These are phyloP conservation scores for Lumnitzera racemosa DNA, from an alignment of 345 rosid species.

Conservation along the genomic window DNA sequence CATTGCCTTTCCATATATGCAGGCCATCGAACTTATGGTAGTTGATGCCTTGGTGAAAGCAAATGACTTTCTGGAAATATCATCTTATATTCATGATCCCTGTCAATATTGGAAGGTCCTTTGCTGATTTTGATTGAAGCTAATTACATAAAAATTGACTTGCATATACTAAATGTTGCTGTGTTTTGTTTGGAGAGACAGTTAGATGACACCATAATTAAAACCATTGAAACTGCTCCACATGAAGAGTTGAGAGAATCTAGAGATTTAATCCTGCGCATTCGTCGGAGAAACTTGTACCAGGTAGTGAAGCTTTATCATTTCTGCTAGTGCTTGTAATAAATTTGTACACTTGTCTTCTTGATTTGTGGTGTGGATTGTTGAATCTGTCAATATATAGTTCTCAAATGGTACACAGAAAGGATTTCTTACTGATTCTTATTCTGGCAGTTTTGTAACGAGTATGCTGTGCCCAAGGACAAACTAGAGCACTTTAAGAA, in stretches of 20 bases:
- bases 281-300: conserved; percentile 78
- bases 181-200: conserved; percentile 22
- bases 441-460: conserved; percentile 80
- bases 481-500: conserved; percentile 68
- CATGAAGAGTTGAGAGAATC: conserved; percentile 68
- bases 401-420: not conserved
- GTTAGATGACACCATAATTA: conserved; percentile 84
- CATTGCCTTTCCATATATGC: conserved; percentile 13
- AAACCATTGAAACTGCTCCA: conserved; percentile 76
- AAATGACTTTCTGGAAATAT: conserved; percentile 50
- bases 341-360: too few relatives aligned
- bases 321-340: too few relatives aligned
- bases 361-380: too few relatives aligned
- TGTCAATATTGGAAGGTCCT: conserved; percentile 85
- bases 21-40: conserved; percentile 92
- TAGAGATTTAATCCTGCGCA: conserved; percentile 67
- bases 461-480: conserved; percentile 88
- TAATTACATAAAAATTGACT: not conserved
- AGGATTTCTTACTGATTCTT: not conserved
- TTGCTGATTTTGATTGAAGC: conserved; percentile 2
- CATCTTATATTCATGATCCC: conserved; percentile 63
- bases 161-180: not conserved
- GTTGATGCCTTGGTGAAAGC: conserved; percentile 86
- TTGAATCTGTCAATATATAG: not conserved
- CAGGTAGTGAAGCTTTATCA: conserved; percentile 38